Conservation (phyloP, 768 basidiomycete genomes). For the Galerina sulciceps region DNA sequence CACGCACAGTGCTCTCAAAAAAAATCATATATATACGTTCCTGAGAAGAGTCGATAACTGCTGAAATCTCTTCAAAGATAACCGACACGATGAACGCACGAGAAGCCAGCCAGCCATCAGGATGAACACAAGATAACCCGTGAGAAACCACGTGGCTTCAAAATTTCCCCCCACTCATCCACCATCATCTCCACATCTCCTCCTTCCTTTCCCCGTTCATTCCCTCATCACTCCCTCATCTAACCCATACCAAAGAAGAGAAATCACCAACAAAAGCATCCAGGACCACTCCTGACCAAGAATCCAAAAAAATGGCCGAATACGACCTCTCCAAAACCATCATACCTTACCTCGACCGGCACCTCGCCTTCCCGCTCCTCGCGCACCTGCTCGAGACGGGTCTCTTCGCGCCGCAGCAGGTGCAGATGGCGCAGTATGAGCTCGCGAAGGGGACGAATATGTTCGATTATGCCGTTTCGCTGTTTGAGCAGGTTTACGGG, state of each 20-base stretch:
- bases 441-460: constrained; percentile 97
- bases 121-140: not conserved
- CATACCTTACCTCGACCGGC: constrained; percentile 92
- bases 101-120: too few species aligned
- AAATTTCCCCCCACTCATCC: constrained; percentile 17
- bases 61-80: too few species aligned
- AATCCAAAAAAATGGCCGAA: constrained; percentile 87
- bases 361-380: constrained; percentile 92
- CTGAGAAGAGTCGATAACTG: too few species aligned
- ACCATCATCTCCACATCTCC: not conserved
- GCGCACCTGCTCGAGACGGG: constrained; percentile 81
- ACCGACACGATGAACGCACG: too few species aligned
- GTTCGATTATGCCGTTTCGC: constrained; percentile 88
- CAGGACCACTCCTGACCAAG: too few species aligned
- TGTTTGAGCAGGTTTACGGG: constrained; percentile 81
- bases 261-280: too few species aligned
- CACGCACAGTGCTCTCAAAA: too few species aligned
- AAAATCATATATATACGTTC: too few species aligned
- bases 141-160: constrained; percentile 20
- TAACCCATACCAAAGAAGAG: too few species aligned
- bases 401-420: constrained; percentile 77
- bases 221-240: too few species aligned
- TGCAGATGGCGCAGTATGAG: constrained; percentile 94
- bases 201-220: not conserved
- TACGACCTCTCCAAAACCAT: constrained; percentile 91